Conservation (phyloP, 805 yeast genomes). For the Ogataea parapolymorpha region DNA sequence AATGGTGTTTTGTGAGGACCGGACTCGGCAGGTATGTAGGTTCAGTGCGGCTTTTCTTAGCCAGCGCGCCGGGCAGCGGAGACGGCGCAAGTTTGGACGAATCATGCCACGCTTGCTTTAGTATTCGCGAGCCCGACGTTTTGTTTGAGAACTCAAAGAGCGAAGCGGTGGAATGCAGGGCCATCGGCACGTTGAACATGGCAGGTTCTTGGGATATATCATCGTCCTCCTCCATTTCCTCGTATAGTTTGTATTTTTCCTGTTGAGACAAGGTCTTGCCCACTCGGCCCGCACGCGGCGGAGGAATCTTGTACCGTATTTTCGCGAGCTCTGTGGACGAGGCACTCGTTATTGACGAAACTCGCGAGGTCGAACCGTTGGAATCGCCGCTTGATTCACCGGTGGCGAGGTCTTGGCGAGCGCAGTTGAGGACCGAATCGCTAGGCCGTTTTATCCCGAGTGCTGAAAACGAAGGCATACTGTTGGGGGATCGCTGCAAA, state of each 20-base stretch:
- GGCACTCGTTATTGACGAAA: constrained; percentile 25
- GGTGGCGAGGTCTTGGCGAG: background rate
- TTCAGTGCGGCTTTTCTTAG: constrained; percentile 2
- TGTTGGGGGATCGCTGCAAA: constrained; percentile 18
- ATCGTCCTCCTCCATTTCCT: constrained; percentile 33
- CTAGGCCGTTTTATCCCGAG: constrained; percentile 31
- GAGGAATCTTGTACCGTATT: constrained; percentile 7
- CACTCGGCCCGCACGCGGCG: constrained; percentile 3
- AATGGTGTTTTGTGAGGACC: constrained; percentile 24
- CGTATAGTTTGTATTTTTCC: constrained; percentile 30
- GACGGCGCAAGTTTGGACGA: constrained; percentile 40
- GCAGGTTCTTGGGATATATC: constrained; percentile 38
- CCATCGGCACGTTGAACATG: constrained; percentile 54
- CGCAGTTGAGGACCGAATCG: constrained; percentile 19
- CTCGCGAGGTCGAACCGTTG: constrained; percentile 18
- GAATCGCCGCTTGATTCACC: constrained; percentile 11
- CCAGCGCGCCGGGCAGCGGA: constrained; percentile 44
- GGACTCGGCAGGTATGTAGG: constrained; percentile 19
- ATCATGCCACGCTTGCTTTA: constrained; percentile 26
- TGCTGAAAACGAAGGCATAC: constrained; percentile 12
- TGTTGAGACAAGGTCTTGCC: constrained; percentile 20
- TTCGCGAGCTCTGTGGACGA: constrained; percentile 21
- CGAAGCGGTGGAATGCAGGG: constrained; percentile 34
- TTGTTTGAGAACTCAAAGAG: constrained; percentile 22
- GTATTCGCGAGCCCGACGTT: constrained; percentile 19